Evolutionary conservation across 805 yeast genomes (phyloP).

Genomic region (Schwanniomyces vanrijiae): DNA sequence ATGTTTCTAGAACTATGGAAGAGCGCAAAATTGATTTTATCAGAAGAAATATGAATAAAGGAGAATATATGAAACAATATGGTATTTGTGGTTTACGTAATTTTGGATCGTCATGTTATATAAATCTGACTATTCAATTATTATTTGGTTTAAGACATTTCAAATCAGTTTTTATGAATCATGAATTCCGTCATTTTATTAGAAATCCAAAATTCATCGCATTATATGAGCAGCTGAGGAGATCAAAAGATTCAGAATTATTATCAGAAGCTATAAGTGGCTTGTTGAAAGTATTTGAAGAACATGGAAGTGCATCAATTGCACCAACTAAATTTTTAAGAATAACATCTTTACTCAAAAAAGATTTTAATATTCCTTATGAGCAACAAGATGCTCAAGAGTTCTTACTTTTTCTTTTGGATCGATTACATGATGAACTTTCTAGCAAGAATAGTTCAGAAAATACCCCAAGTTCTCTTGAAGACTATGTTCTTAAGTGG

Average conservation of each 20-base stretch:
- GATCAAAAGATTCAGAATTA: constrained; percentile 19
- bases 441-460: constrained; percentile 24
- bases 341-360: constrained; percentile 51
- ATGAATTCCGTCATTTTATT: constrained; percentile 43
- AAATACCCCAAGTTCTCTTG: constrained; percentile 20
- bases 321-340: constrained; percentile 66
- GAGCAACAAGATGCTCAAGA: constrained; percentile 86
- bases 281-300: constrained; percentile 56
- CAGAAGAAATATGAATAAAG: background rate
- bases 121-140: constrained; percentile 72
- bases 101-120: constrained; percentile 73
- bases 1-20: background rate
- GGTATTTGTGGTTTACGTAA: constrained; percentile 64
- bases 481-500: constrained; percentile 29
- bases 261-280: constrained; percentile 53
- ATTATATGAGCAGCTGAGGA: constrained; percentile 20
- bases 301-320: constrained; percentile 59
- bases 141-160: constrained; percentile 56
- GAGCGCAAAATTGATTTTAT: background rate
- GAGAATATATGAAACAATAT: constrained; percentile 33
- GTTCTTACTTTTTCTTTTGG: constrained; percentile 64
- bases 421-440: constrained; percentile 68
- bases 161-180: constrained; percentile 47
- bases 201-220: constrained; percentile 29
- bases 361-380: constrained; percentile 66